Percentiles rank a stretch among this genome's conserved stretches.
Conservation (phyloP, 2,329 filamentous ascomycete genomes). For the Pezicula carpinea region DNA sequence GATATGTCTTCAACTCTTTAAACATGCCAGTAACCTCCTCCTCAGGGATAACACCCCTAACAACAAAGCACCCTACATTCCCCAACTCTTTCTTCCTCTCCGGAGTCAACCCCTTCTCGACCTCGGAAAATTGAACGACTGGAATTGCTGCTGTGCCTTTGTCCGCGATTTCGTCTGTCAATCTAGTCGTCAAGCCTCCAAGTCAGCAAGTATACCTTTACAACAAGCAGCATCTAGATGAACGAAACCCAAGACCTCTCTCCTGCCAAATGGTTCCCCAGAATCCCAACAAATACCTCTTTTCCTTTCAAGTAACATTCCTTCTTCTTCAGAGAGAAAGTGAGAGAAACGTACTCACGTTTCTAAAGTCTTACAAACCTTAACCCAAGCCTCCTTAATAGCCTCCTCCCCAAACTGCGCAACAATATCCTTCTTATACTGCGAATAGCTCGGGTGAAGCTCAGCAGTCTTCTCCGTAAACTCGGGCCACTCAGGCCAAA, state of each 20-base stretch:
- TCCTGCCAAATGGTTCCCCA: too few species aligned
- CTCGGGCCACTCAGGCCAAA: conserved; percentile 27
- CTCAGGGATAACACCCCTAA: conserved; percentile 19
- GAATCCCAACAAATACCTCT: too few species aligned
- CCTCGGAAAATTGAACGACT: conserved; percentile 24
- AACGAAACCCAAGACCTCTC: too few species aligned
- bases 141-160: conserved; percentile 32
- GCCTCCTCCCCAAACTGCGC: conserved; percentile 32
- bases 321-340: too few species aligned
- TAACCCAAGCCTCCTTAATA: conserved; percentile 33
- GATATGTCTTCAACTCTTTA: conserved; percentile 29
- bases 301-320: too few species aligned
- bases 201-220: too few species aligned
- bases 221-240: too few species aligned
- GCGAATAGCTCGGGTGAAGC: conserved; percentile 16
- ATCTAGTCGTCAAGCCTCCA: too few species aligned
- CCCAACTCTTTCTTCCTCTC: conserved; percentile 24
- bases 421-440: conserved; percentile 31
- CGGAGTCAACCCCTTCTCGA: conserved; percentile 16
- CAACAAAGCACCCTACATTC: conserved; percentile 24
- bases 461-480: conserved; percentile 15
- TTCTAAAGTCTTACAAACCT: conserved; percentile 33
- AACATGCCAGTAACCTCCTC: conserved; percentile 23
- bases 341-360: too few species aligned
- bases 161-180: conserved; percentile 33